phyloP scores from a whole-genome alignment of 768 basidiomycete species.

The Neoboletus magnificus region DNA sequence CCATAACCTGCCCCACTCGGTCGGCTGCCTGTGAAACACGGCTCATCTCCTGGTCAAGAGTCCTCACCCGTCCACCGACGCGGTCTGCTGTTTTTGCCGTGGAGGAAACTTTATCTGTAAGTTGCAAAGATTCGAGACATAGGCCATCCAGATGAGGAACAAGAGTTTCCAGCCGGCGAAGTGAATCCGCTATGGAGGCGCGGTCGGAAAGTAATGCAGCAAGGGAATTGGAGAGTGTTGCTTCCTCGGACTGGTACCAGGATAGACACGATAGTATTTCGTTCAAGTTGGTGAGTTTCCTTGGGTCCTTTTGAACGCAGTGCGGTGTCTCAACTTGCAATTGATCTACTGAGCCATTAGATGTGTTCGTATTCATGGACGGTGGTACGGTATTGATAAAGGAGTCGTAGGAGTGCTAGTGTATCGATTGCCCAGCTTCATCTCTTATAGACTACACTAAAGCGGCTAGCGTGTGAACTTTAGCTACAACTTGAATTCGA shows the following conservation, averaged over 20 bases:
- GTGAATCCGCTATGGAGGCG: constrained; percentile 60
- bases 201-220: constrained; percentile 65
- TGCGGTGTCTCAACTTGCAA: constrained; percentile 5
- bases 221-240: constrained; percentile 70
- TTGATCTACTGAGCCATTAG: constrained; percentile 8
- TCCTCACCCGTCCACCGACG: constrained; percentile 86
- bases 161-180: constrained; percentile 59
- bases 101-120: constrained; percentile 58
- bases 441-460: no score
- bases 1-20: constrained; percentile 88
- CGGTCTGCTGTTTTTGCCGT: constrained; percentile 81
- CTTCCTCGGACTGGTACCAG: constrained; percentile 71
- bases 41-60: constrained; percentile 90
- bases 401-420: neutral
- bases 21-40: constrained; percentile 89
- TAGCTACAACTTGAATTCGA: no score
- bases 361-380: constrained; percentile 12
- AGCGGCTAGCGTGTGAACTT: no score
- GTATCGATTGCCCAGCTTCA: neutral
- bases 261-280: constrained; percentile 77
- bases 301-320: constrained; percentile 22
- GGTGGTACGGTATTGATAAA: neutral
- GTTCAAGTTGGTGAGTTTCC: constrained; percentile 54
- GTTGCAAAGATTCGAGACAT: constrained; percentile 49
- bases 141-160: constrained; percentile 63